phyloP scores from a whole-genome alignment of 352 stramenopile genomes.

The Phytophthora sojae region DNA sequence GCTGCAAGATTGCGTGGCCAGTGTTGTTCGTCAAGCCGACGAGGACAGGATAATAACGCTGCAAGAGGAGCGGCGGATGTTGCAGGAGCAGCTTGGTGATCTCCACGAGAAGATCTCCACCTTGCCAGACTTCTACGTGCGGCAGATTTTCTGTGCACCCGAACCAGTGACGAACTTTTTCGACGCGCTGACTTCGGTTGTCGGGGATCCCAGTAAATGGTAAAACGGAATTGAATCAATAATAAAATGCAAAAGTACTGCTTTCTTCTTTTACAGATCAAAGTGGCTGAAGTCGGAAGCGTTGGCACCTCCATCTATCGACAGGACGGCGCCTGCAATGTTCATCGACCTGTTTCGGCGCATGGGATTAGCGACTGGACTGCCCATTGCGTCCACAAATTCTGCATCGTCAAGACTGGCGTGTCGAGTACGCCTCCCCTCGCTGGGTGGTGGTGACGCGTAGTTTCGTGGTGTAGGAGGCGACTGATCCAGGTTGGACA shows the following conservation, averaged over 20 bases:
- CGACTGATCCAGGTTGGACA: slow-evolving; percentile 75
- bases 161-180: slow-evolving; percentile 84
- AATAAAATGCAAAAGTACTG: slow-evolving; percentile 25
- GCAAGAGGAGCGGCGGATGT: slow-evolving; percentile 72
- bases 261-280: slow-evolving; percentile 43
- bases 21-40: slow-evolving; percentile 62
- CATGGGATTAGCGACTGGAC: slow-evolving; percentile 40
- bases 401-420: slow-evolving; percentile 40
- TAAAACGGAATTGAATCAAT: slow-evolving; percentile 28
- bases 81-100: slow-evolving; percentile 76
- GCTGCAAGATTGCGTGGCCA: slow-evolving; percentile 60
- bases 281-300: slow-evolving; percentile 49
- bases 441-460: slow-evolving; percentile 16
- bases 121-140: slow-evolving; percentile 86
- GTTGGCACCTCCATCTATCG: slow-evolving; percentile 64
- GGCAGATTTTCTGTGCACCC: slow-evolving; percentile 84
- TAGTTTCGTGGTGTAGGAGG: slow-evolving; percentile 29
- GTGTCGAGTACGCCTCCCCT: slow-evolving; percentile 26
- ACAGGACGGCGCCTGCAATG: slow-evolving; percentile 85
- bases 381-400: slow-evolving; percentile 25
- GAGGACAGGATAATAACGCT: slow-evolving; percentile 66
- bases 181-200: slow-evolving; percentile 69
- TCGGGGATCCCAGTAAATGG: slow-evolving; percentile 40
- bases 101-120: slow-evolving; percentile 87
- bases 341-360: slow-evolving; percentile 82